These are phyloP conservation scores for Fusarium redolens DNA, from an alignment of 2,329 filamentous ascomycete species.

Conservation along the genomic window DNA sequence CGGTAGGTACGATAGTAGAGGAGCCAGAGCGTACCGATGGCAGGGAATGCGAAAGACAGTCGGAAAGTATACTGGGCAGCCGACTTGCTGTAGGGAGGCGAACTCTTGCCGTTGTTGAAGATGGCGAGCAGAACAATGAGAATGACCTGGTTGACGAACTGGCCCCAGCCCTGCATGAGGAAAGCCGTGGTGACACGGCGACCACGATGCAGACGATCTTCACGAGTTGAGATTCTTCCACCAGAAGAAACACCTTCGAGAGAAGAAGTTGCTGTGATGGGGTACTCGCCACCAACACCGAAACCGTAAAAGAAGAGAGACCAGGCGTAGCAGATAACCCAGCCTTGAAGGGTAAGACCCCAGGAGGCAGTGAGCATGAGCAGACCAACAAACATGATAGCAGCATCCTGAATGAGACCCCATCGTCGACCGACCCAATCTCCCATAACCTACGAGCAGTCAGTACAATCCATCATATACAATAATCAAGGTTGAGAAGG, in stretches of 20 bases:
- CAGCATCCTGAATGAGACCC: constrained; percentile 94
- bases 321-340: constrained; percentile 98
- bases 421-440: constrained; percentile 89
- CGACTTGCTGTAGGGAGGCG: constrained; percentile 80
- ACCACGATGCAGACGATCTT: constrained; percentile 94
- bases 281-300: constrained; percentile 87
- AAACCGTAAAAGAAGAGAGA: constrained; percentile 82
- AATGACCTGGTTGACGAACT: constrained; percentile 92
- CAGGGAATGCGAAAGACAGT: constrained; percentile 90
- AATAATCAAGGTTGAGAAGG: neutral
- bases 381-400: constrained; percentile 93
- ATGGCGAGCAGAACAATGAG: constrained; percentile 88
- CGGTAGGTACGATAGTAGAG: constrained; percentile 96
- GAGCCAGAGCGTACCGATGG: constrained; percentile 91
- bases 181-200: constrained; percentile 96
- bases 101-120: constrained; percentile 82
- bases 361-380: constrained; percentile 92
- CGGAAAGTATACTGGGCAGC: constrained; percentile 92
- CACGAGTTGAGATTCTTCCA: constrained; percentile 87
- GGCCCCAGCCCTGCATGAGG: constrained; percentile 98
- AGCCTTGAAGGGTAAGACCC: constrained; percentile 88
- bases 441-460: constrained; percentile 61
- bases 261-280: constrained; percentile 94
- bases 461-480: constrained; percentile 6
- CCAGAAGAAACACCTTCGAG: constrained; percentile 92